Evolutionary conservation across 192 early-diverging fungal species (phyloP).

Genomic region (Mortierella claussenii): DNA sequence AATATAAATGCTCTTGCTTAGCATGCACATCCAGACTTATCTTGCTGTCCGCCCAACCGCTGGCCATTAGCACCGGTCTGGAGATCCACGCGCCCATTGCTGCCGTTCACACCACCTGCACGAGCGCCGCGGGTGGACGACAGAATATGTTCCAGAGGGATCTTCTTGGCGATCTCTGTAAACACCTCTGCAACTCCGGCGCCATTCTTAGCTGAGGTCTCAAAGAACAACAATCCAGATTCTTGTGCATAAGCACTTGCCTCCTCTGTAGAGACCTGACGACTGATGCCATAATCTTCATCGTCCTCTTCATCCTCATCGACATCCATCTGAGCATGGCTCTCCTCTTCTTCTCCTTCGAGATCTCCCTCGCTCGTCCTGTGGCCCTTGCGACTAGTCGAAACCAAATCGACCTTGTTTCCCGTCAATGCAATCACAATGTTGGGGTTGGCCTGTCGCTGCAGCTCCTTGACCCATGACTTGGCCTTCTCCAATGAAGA

Average conservation of each 20-base stretch:
- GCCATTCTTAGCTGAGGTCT: slow-evolving; percentile 91
- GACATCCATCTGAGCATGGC: slow-evolving; percentile 43
- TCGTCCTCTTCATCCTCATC: slow-evolving; percentile 56
- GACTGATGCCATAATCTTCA: slow-evolving; percentile 53
- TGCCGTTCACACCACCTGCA: slow-evolving; percentile 21
- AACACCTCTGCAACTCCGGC: slow-evolving; percentile 89
- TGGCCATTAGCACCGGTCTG: slow-evolving; percentile 37
- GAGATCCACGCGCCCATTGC: slow-evolving; percentile 46
- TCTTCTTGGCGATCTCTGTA: slow-evolving; percentile 82
- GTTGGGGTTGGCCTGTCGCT: slow-evolving; percentile 94
- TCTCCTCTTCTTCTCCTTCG: slow-evolving; percentile 45
- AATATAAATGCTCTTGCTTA: too few species aligned
- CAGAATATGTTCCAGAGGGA: slow-evolving; percentile 59
- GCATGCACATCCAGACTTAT: slow-evolving; percentile 44
- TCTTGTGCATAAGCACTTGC: slow-evolving; percentile 87
- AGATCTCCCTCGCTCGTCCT: slow-evolving; percentile 22
- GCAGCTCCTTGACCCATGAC: slow-evolving; percentile 96
- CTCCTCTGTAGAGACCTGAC: slow-evolving; percentile 80
- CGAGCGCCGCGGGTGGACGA: slow-evolving; percentile 36
- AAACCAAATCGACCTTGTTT: slow-evolving; percentile 92
- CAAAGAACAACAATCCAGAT: slow-evolving; percentile 83
- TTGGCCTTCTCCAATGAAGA: slow-evolving; percentile 93
- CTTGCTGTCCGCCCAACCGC: slow-evolving; percentile 44
- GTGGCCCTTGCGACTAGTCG: slow-evolving; percentile 19
- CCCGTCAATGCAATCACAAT: slow-evolving; percentile 97